These are phyloP conservation scores for Fraxinus cuspidata DNA, from an alignment of 257 asterid species.

Conservation along the genomic window DNA sequence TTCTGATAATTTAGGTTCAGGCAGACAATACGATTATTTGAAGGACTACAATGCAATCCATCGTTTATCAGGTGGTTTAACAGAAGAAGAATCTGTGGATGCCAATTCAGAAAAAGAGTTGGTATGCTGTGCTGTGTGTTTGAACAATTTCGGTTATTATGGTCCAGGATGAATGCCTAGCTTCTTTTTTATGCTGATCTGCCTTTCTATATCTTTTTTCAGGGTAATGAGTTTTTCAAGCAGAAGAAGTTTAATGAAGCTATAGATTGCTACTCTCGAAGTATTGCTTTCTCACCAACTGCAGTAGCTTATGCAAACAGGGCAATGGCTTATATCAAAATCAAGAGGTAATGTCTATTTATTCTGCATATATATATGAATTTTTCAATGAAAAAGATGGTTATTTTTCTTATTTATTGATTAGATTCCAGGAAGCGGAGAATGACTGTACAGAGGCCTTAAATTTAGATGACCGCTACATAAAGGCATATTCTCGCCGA, in stretches of 20 bases:
- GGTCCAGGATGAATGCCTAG: slow-evolving; percentile 17
- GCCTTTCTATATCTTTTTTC: slow-evolving; percentile 18
- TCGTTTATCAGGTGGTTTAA: slow-evolving; percentile 51
- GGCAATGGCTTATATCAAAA: slow-evolving; percentile 92
- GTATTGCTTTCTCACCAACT: slow-evolving; percentile 93
- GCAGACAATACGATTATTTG: slow-evolving; percentile 46
- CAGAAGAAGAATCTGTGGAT: slow-evolving; percentile 59
- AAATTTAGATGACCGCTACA: slow-evolving; percentile 84
- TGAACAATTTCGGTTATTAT: slow-evolving; percentile 11
- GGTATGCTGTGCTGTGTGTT: slow-evolving; percentile 43
- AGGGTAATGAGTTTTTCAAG: slow-evolving; percentile 93
- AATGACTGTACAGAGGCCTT: slow-evolving; percentile 91
- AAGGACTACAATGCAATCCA: slow-evolving; percentile 60
- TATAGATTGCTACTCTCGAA: slow-evolving; percentile 91
- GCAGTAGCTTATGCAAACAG: slow-evolving; percentile 93
- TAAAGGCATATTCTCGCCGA: slow-evolving; percentile 96
- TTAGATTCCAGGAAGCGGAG: slow-evolving; percentile 90
- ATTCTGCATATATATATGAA: slow-evolving; percentile 1
- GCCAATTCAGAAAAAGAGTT: slow-evolving; percentile 95
- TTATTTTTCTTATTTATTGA: slow-evolving; percentile 24
- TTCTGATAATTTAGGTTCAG: slow-evolving; percentile 29
- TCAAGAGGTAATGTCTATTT: slow-evolving; percentile 58
- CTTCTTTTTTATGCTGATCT: slow-evolving; percentile 20
- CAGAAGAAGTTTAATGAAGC: slow-evolving; percentile 88
- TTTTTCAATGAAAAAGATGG: slow-evolving; percentile 9